Evolutionary conservation across 2,329 filamentous ascomycete genomes (phyloP), one percentile per base, ranked within the genome.

Genomic region (Aspergillus aculeatus): DNA sequence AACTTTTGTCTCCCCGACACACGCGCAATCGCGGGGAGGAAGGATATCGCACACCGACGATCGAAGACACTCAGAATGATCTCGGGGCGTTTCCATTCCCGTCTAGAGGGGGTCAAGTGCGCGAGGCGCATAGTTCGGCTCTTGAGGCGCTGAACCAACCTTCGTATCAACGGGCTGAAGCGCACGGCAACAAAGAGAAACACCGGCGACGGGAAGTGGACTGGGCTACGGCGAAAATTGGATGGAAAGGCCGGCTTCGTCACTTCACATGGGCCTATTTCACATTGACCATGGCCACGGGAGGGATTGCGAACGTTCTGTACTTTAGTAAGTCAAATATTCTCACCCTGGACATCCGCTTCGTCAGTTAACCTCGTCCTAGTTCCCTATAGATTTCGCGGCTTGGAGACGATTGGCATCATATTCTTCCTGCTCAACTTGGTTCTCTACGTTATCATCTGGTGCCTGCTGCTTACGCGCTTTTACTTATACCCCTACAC

Each of bases 231-330:
- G 60, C 63, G 5, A 61, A 67, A 14, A 70, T 83, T 21, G 70
- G 74, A 49, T 85, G 82, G 77, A 81, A 77, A 62, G 77, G 85
- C 64, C 76, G 85, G n/a, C 81, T 87, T 49, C 75, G 82, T 54
- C 85, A 88, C 74, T 83, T 86, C 64, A 87, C 86, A 1, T 94
- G 90, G 90, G 92, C 89, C 0, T 94, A 87, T 82, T 94, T 92
- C 68, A 91, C 89, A 16, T 78, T 87, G 73, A 86, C 84, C 1
- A 88, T 86, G 84, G 83, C 84, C 1, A 86, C 84, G 0, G 84
- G 83, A 5, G 83, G 84, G 0, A 77, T 86, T 60, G 84, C 85
- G 5, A 87, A 87, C 72, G 84, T 86, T 5, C 66, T 88, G 24
- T 81, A 84, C 67, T 72, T 74, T 54, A 76, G 87, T 89, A 77